Base-by-base conservation (phyloP, 2,329 filamentous ascomycete genomes). In the Alternaria brassicicola region DNA sequence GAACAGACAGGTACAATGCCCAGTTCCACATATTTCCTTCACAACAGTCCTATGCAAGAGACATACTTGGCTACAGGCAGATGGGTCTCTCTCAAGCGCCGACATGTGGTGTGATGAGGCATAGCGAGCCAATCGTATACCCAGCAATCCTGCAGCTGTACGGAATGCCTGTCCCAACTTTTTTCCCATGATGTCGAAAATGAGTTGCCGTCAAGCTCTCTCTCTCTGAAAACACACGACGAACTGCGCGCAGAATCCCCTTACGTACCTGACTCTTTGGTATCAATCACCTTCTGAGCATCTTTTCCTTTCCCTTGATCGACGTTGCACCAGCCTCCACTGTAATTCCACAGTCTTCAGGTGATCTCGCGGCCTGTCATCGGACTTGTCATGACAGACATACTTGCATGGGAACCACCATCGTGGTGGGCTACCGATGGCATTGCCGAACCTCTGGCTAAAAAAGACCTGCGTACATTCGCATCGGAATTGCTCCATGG, bases 401-500 rank as follows among this genome's bases (percentile, higher is more conserved):
- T 46, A 21, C 26, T 46, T 19, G 17, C 36, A 21, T 58, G 43
- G 55, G 25, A 19, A 17, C 17, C 55, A 36, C 55, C 55, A 30
- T 42, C 38, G 5, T 58, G 42, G 50, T 58, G 55, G 55, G 17
- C 6, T 15, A 25, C 30, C 4, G 26, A 52, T 28, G 26, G 2
- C 23, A 35, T 48, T 21, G 0, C 36, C n/a, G 23, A 49, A 13
- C 10, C 25, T 28, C 10, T 9, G n/a, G n/a, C 42, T 23, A 30
- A 43, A 15, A 10, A 15, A 19, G 43, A 30, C 17, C 7, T 46
- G 28, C 43, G 43, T 23, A 46, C 12, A 8, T 46, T 46, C 13
- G 28, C 26, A 9, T 46, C 7, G 4, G 17, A 17, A 15, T 21
- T 31, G 13, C 17, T 46, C 17, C 17, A 30, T 46, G 26, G 43